phyloP scores from a whole-genome alignment of 495 filamentous ascomycete genomes.

The Xylaria castorea region DNA sequence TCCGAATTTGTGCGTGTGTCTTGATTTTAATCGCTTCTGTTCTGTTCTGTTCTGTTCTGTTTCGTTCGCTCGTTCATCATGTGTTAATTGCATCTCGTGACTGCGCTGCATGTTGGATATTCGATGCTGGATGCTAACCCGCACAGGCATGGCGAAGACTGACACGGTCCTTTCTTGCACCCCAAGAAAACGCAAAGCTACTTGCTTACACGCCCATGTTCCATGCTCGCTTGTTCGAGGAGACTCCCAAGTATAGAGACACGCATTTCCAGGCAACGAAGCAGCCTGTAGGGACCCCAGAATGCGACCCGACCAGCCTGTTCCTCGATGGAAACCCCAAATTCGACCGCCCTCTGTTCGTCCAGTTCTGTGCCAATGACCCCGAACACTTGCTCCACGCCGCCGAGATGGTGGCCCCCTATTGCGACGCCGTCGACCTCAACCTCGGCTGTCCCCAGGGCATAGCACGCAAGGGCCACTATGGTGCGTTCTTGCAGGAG shows the following conservation, averaged over 20 bases:
- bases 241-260: conserved; percentile 75
- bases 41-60: background rate
- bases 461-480: conserved; percentile 87
- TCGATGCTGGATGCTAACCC: background rate
- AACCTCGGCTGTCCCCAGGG: conserved; percentile 99
- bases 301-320: conserved; percentile 26
- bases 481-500: conserved; percentile 94
- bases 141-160: conserved; percentile 91
- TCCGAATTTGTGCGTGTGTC: conserved; percentile 83
- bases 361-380: conserved; percentile 96
- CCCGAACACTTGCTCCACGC: conserved; percentile 78
- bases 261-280: conserved; percentile 75
- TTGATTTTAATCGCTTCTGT: background rate
- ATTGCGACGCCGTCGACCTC: conserved; percentile 94
- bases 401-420: conserved; percentile 75
- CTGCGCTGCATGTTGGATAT: background rate
- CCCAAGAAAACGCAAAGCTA: conserved; percentile 61
- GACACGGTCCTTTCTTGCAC: conserved; percentile 83
- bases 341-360: conserved; percentile 86
- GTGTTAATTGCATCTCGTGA: too few species aligned
- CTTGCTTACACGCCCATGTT: conserved; percentile 95
- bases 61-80: too few species aligned
- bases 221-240: conserved; percentile 83
- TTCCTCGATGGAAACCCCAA: conserved; percentile 86
- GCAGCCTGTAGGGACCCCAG: conserved; percentile 30